These are phyloP conservation scores for Dioscorea zingiberensis DNA, from an alignment of 106 monocot genomes.

Conservation along the genomic window DNA sequence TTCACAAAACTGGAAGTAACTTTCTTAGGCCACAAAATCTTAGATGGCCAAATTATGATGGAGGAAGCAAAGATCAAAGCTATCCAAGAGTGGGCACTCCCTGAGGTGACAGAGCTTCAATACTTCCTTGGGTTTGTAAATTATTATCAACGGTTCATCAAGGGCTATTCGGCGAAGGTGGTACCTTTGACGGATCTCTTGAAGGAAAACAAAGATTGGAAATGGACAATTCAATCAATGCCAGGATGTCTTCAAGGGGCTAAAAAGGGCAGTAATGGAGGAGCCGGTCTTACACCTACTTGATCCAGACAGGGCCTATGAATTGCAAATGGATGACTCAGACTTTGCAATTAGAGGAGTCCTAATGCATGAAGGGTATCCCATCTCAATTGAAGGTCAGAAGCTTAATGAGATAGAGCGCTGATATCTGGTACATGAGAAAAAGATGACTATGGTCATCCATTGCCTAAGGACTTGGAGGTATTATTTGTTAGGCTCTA, in stretches of 20 bases:
- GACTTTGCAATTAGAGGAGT: neutral
- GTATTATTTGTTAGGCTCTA: neutral
- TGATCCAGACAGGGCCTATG: neutral
- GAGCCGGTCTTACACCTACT: neutral
- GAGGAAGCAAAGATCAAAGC: neutral
- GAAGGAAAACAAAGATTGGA: neutral
- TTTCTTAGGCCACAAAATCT: neutral
- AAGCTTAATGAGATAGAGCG: neutral
- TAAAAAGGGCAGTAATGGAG: neutral
- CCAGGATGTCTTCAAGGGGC: neutral
- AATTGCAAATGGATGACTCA: neutral
- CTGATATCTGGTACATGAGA: neutral
- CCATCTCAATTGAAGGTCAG: neutral
- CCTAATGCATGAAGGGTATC: neutral
- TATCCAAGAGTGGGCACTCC: neutral
- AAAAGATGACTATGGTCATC: neutral
- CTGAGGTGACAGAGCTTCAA: neutral
- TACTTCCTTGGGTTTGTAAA: neutral
- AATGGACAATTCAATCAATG: too few relatives aligned
- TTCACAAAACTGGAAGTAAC: neutral
- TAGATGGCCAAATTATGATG: neutral
- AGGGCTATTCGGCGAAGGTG: neutral
- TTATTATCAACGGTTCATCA: neutral
- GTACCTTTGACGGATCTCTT: neutral
- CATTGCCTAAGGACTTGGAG: neutral